phyloP scores from a whole-genome alignment of 2,329 filamentous ascomycete genomes.

The Aspergillus vadensis region DNA sequence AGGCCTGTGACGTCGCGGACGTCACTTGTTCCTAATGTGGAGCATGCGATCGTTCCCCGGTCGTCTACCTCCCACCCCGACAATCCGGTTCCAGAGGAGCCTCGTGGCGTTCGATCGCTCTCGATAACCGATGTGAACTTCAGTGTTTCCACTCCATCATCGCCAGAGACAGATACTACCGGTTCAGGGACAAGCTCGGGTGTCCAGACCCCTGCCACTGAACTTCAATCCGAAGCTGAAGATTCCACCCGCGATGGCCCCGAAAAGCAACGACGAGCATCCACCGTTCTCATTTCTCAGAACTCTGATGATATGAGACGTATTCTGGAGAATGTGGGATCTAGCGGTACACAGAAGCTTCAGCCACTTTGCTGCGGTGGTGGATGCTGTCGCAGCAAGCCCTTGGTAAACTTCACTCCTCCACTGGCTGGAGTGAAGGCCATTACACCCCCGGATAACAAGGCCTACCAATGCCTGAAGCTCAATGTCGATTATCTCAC shows the following conservation, averaged over 20 bases:
- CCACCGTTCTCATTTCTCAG: conserved; percentile 56
- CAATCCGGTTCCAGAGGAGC: conserved; percentile 53
- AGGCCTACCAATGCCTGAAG: conserved; percentile 77
- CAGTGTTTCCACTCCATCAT: conserved; percentile 27
- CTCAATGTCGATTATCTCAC: conserved; percentile 76
- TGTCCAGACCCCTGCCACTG: conserved; percentile 44
- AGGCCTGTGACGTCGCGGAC: conserved; percentile 28
- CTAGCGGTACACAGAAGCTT: conserved; percentile 60
- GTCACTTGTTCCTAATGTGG: conserved; percentile 26
- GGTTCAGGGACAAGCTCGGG: conserved; percentile 39
- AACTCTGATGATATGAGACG: conserved; percentile 61
- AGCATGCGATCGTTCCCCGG: conserved; percentile 35
- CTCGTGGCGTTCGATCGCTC: conserved; percentile 39
- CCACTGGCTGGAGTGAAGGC: conserved; percentile 48
- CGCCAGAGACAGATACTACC: conserved; percentile 39
- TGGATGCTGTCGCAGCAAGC: conserved; percentile 64
- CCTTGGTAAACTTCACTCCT: conserved; percentile 49
- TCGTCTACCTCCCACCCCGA: conserved; percentile 50
- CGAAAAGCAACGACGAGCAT: conserved; percentile 45
- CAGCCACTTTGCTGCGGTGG: conserved; percentile 66
- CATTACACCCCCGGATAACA: conserved; percentile 70
- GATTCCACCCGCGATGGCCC: conserved; percentile 23
- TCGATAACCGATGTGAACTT: conserved; percentile 38
- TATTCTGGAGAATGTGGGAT: conserved; percentile 56
- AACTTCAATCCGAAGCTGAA: conserved; percentile 40